Evolutionary conservation across 2,329 filamentous ascomycete species (phyloP), one percentile per base, ranked within the genome.

Genomic region (Sclerotinia glacialis): DNA sequence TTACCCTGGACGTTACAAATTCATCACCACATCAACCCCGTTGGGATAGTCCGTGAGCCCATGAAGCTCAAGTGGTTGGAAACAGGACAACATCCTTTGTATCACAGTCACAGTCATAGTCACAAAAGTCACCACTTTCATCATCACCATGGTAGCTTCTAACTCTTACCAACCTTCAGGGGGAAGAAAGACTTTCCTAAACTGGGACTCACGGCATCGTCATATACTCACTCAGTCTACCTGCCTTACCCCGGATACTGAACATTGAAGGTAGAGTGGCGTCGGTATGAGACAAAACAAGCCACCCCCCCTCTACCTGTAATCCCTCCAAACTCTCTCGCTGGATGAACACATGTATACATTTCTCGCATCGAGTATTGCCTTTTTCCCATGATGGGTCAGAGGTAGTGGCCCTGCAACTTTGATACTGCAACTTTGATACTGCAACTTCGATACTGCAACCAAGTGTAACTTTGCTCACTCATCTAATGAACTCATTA

Each of bases 241-340:
- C 66, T 67, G 67, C 70, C 69, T 70, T 74, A 70, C 72, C 73
- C 73, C 72, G 72, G 71, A 72, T 72, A 72, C 71, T 69, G 49
- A 46, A 65, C 42, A 59, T 72, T 65, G 67, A 68, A 70, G 66
- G 68, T 58, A 64, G 63, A 64, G 71, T 74, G 71, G 73, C 72
- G 71, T 67, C 65, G 68, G 56, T 64, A 70, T 74, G 74, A 75
- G 71, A 75, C 72, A 69, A 42, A 69, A 69, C 69, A 68, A 75
- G 73, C 74, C 73, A 75, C 73, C 71, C 68, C 68, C 73, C 71
- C 73, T 72, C 71, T 60, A 66, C 68, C 65, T 61, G 46, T 65
- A 65, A 37, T 60, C 46, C 40, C 34, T 65, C 18, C 31, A 42
- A 50, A 59, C n/a, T 46, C n/a, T 60, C 46, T 65, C 68, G 69